A percentile compares a stretch with the other conserved stretches of the same genome.
These are phyloP conservation scores for Erythrobasidium hasegawianum DNA, from an alignment of 1,284 basidiomycete species.

Conservation along the genomic window DNA sequence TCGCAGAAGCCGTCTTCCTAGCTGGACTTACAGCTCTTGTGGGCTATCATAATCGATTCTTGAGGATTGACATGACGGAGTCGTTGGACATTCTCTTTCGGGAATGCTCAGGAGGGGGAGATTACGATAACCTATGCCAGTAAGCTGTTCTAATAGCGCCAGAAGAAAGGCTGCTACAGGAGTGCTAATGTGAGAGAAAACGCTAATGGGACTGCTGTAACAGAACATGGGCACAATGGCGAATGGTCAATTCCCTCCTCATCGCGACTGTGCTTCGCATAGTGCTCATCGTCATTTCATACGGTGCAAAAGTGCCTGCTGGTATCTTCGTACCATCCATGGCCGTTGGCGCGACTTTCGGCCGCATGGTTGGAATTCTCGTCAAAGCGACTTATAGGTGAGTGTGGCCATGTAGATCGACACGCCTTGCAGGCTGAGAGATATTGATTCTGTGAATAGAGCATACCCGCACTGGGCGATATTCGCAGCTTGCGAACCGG, in stretches of 20 bases:
- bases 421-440: no score
- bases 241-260: conserved; percentile 85
- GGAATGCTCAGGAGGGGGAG: conserved; percentile 83
- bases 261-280: conserved; percentile 86
- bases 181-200: no score
- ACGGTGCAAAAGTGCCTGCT: conserved; percentile 93
- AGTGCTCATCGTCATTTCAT: conserved; percentile 82
- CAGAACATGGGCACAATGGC: conserved; percentile 87
- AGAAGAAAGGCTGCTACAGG: no score
- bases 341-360: conserved; percentile 94
- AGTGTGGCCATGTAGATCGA: no score
- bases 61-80: conserved; percentile 97
- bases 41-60: conserved; percentile 89
- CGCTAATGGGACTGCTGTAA: no score
- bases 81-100: conserved; percentile 93
- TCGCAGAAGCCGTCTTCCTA: conserved; percentile 82
- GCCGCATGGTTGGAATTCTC: conserved; percentile 89
- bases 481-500: conserved; percentile 84
- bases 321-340: conserved; percentile 98
- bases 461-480: conserved; percentile 76
- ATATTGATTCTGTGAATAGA: conserved; percentile 51
- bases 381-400: conserved; percentile 89
- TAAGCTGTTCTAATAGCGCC: no score
- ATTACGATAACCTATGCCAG: conserved; percentile 92
- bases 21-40: conserved; percentile 85